Percentiles rank a stretch among this genome's conserved stretches.
Conservation (phyloP, 768 basidiomycete species). For the Terana coerulea region DNA sequence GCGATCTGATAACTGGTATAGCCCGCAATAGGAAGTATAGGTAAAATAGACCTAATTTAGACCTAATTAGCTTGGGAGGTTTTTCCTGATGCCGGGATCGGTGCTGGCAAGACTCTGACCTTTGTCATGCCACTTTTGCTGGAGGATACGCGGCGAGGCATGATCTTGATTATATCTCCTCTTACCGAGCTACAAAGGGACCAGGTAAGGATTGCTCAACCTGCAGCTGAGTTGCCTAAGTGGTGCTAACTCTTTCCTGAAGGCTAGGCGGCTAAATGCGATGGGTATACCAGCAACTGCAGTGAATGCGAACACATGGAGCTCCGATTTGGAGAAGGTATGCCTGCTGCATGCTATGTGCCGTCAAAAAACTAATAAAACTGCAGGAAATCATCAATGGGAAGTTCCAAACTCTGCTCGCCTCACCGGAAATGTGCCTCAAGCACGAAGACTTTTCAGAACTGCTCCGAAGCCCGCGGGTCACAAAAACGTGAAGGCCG, state of each 20-base stretch:
- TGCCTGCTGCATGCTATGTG: conserved; percentile 3
- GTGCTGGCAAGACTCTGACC: conserved; percentile 22
- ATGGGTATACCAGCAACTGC: conserved; percentile 28
- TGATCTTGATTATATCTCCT: conserved; percentile 18
- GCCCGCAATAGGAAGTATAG: too few relatives aligned
- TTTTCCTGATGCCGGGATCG: conserved; percentile 13
- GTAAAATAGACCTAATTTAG: too few relatives aligned
- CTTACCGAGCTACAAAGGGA: conserved; percentile 21
- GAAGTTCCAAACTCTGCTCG: conserved; percentile 17
- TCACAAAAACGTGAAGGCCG: conserved; percentile 16
- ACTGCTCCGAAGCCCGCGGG: conserved; percentile 11
- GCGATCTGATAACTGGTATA: too few relatives aligned
- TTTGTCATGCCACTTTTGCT: conserved; percentile 20
- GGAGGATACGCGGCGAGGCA: conserved; percentile 6
- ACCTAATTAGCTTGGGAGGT: too few relatives aligned
- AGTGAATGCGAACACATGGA: conserved; percentile 36
- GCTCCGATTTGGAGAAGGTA: conserved; percentile 26
- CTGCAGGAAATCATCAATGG: conserved; percentile 17
- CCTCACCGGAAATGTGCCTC: conserved; percentile 24
- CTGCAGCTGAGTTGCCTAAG: neutral
- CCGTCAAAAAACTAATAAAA: conserved; percentile 24
- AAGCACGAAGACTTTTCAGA: conserved; percentile 12
- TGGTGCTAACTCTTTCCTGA: neutral
- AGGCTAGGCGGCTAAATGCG: conserved; percentile 25
- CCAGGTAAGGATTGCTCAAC: conserved; percentile 14